Evolutionary conservation across 176 grass and related monocot genomes (phyloP), one percentile per base, ranked within the genome.

Genomic region (Aegilops bicornis): DNA sequence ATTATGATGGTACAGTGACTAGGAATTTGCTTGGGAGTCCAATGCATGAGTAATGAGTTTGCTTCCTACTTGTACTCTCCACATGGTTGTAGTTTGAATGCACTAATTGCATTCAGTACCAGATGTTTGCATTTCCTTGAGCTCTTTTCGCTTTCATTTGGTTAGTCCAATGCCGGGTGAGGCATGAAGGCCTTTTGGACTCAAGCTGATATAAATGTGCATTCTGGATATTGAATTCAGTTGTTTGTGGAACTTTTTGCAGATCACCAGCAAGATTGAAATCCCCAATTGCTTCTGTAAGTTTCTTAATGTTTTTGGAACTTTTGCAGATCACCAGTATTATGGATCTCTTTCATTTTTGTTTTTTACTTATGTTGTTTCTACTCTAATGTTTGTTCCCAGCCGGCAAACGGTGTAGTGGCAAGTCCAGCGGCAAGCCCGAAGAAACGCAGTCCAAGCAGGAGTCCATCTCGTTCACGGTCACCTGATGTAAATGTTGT

Each of bases 181-280:
- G 68, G 69, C 13, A 15, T 73, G 39, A 47, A 86, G 85, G 88
- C 78, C 79, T 82, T 88, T 88, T 90, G 50, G 84, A 91, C 70
- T 64, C 68, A 78, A 92, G 75, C 72, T 87, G 65, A 87, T 87
- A 87, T 91, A 85, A 89, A 87, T 20, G 8, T 61, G 86, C 88
- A 88, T 87, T 86, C 79, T 62, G 83, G 89, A 92, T 92, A 92
- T 90, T 92, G 68, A 92, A 90, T 74, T 83, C 39, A 52, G 66
- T 82, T 92, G 69, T 88, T 92, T 90, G 48, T 92, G 77, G 87
- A 89, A 89, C 50, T 78, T 84, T 92, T 92, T 95, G 88, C 90
- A 95, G 93, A 95, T 95, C 93, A 74, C 83, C 80, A 78, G 86
- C 90, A 85, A 90, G 83, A 95, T 92, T 90, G 64, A 91, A 80